phyloP scores from a whole-genome alignment of 2,329 filamentous ascomycete species.

The Aspergillus uvarum region DNA sequence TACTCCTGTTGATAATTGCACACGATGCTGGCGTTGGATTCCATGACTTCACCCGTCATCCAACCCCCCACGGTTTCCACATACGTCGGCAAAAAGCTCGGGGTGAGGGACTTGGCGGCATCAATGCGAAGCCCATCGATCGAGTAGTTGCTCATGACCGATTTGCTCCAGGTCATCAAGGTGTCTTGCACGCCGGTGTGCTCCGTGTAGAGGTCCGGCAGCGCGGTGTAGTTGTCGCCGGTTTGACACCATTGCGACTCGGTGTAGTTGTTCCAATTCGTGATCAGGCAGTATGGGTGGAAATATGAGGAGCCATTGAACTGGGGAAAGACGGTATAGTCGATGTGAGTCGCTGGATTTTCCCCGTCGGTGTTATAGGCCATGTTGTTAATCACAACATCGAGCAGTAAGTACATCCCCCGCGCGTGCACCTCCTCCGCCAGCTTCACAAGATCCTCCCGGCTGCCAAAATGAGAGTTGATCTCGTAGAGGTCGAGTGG shows the following conservation, averaged over 20 bases:
- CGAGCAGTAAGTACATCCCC: slow-evolving; percentile 55
- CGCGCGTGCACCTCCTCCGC: slow-evolving; percentile 45
- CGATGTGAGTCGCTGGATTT: slow-evolving; percentile 24
- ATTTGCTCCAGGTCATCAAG: slow-evolving; percentile 42
- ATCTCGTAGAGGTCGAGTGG: slow-evolving; percentile 48
- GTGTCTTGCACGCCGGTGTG: slow-evolving; percentile 40
- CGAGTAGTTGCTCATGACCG: slow-evolving; percentile 47
- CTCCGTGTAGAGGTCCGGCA: slow-evolving; percentile 51
- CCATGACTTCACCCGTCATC: slow-evolving; percentile 46
- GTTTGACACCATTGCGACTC: slow-evolving; percentile 51
- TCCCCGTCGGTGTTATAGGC: slow-evolving; percentile 30
- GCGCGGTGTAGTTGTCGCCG: slow-evolving; percentile 48
- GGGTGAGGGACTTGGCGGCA: slow-evolving; percentile 49
- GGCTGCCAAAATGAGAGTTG: slow-evolving; percentile 52
- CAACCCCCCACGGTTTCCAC: slow-evolving; percentile 41
- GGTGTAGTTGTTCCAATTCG: slow-evolving; percentile 36
- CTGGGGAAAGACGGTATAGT: slow-evolving; percentile 28
- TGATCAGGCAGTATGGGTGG: slow-evolving; percentile 30
- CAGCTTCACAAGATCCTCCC: slow-evolving; percentile 48
- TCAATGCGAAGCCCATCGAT: slow-evolving; percentile 54
- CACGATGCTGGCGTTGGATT: slow-evolving; percentile 38
- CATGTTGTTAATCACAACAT: slow-evolving; percentile 54
- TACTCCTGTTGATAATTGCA: slow-evolving; percentile 42
- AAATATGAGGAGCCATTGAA: slow-evolving; percentile 30
- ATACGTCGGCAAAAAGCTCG: slow-evolving; percentile 43